Evolutionary conservation across 495 filamentous ascomycete species (phyloP).

Genomic region (Penicillium bialowiezense): DNA sequence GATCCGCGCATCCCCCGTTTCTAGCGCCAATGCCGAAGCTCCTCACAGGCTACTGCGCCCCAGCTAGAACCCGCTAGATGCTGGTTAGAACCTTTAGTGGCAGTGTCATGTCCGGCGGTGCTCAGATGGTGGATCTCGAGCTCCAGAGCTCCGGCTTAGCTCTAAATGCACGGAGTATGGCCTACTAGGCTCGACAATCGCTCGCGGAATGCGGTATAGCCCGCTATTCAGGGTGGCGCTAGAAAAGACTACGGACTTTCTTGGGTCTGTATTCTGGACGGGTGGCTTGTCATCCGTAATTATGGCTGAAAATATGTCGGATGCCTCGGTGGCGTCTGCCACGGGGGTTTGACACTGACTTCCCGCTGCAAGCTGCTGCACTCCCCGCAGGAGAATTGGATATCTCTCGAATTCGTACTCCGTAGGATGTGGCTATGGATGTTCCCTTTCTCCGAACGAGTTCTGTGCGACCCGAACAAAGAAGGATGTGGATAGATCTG

Average conservation of each 20-base stretch:
- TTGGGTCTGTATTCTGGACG: background rate
- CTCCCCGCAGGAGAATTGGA: no score
- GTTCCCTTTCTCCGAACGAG: no score
- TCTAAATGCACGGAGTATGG: no score
- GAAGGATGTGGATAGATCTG: background rate
- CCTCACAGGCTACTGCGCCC: slow-evolving; percentile 1
- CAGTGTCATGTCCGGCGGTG: slow-evolving; percentile 17
- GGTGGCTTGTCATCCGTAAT: background rate
- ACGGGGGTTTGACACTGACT: background rate
- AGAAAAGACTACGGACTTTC: slow-evolving; percentile 3
- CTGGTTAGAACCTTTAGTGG: slow-evolving; percentile 16
- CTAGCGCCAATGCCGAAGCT: slow-evolving; percentile 18
- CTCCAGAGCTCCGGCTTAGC: slow-evolving; percentile 1
- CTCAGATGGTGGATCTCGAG: slow-evolving; percentile 7
- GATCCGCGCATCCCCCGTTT: slow-evolving; percentile 27
- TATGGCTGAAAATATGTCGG: background rate
- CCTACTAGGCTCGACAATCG: background rate
- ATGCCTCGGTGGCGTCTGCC: background rate
- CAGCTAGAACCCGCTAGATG: slow-evolving; percentile 29
- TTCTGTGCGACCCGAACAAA: background rate
- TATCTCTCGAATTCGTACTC: no score
- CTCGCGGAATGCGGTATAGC: background rate
- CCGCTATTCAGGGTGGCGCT: background rate
- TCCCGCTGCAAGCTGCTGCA: no score
- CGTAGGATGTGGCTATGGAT: no score